Percentiles rank a stretch among this genome's conserved stretches.
phyloP scores from a whole-genome alignment of 345 rosid species.

The Gynandropsis gynandra region DNA sequence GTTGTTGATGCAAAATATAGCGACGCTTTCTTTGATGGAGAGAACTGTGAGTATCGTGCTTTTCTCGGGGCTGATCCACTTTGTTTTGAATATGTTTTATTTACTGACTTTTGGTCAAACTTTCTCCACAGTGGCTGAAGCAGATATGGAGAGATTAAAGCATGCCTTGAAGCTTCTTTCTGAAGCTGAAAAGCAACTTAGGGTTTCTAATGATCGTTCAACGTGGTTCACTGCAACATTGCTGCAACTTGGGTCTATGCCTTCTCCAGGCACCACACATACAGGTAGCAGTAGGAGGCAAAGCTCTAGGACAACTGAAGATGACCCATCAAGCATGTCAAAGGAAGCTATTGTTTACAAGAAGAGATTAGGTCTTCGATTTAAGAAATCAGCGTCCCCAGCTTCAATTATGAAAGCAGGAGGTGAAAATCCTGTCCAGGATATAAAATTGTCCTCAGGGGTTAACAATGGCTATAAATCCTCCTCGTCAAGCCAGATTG shows the following conservation, averaged over 20 bases:
- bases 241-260: constrained; percentile 82
- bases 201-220: constrained; percentile 83
- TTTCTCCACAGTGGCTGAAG: constrained; percentile 59
- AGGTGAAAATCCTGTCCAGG: constrained; percentile 36
- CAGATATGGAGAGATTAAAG: constrained; percentile 77
- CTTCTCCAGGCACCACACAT: constrained; percentile 65
- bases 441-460: constrained; percentile 32
- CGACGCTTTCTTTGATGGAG: constrained; percentile 47
- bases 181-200: constrained; percentile 86
- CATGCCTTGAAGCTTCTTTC: constrained; percentile 95
- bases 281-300: constrained; percentile 77
- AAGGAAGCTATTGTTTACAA: constrained; percentile 51
- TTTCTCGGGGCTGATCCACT: too few relatives aligned
- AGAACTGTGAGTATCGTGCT: constrained; percentile 58
- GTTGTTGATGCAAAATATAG: constrained; percentile 39
- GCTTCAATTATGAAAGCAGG: constrained; percentile 41
- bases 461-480: constrained; percentile 33
- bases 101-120: neutral
- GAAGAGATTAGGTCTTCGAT: constrained; percentile 45
- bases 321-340: constrained; percentile 66
- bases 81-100: neutral
- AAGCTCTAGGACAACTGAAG: constrained; percentile 81
- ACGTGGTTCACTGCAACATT: constrained; percentile 97
- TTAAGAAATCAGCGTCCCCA: constrained; percentile 47
- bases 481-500: constrained; percentile 33